Base-by-base conservation (phyloP, 202 grass and related monocot genomes). In the Carex sylvatica region DNA sequence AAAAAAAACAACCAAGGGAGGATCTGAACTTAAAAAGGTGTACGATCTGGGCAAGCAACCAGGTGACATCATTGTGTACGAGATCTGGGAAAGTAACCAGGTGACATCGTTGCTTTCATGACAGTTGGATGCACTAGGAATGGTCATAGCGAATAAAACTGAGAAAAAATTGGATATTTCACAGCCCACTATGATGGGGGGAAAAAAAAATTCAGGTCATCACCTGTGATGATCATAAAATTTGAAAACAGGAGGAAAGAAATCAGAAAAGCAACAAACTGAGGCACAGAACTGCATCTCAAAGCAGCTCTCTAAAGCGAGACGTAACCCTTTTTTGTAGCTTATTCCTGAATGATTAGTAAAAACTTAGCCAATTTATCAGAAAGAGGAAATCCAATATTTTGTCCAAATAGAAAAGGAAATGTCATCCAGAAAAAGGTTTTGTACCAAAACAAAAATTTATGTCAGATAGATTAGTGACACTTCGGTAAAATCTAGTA, bases 291-390 rank as follows among this genome's bases (percentile, higher is more conserved):
- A 98, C 95, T 28, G 33, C 95, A 56, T 98, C 91, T 31, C 67
- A 80, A 51, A 89, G 92, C 59, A 92, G 87, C 65, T 92, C 89
- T 90, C 86, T 84, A 55, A 84, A 91, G 67, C 82, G 66, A 85
- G 92, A 92, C 61, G 86, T 86, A 78, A 95, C 83, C 78, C 92
- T 93, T 85, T 95, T 98, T 85, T 93, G 95, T 55, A 93, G 61
- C 85, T 98, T 98, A 83, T 95, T 98, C 87, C 95, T 95, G 84
- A 81, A 65, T 71, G 26, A 75, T 75, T 4, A 16, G 13, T 33
- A 4, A 70, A 30, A 11, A 16, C 28, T 55, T 2, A 55, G 33
- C 51, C 0, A 3, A 75, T 53, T 54, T 9, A 31, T 74, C 71
- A 28, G 49, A 75, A 75, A 75, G 4, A 16, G 23, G 24, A 2